Conservation (phyloP, 2,329 filamentous ascomycete genomes). For the Colletotrichum tamarilloi region DNA sequence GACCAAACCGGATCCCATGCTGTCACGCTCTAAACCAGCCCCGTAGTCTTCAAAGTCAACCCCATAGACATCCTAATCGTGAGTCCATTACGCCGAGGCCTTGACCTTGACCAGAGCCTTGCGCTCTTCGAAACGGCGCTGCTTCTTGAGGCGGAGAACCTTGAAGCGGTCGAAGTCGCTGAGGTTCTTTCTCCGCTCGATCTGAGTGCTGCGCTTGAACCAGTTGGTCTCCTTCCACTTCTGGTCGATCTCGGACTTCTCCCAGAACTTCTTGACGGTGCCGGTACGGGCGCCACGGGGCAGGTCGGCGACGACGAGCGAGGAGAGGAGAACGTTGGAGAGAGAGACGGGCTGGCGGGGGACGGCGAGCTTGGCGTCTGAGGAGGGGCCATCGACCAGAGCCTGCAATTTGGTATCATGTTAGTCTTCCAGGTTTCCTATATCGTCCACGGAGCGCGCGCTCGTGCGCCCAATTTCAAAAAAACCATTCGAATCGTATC, state of each 20-base stretch:
- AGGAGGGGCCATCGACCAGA: constrained; percentile 93
- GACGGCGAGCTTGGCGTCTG: constrained; percentile 81
- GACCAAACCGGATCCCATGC: constrained; percentile 50
- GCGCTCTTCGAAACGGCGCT: constrained; percentile 97
- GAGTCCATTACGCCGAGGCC: constrained; percentile 74
- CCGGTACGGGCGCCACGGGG: constrained; percentile 86
- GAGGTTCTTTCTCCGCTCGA: constrained; percentile 87
- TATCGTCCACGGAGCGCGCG: background rate
- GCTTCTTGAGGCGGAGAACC: constrained; percentile 99
- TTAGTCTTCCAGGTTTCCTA: background rate
- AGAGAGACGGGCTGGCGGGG: constrained; percentile 89
- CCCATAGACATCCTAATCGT: constrained; percentile 32
- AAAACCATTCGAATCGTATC: background rate
- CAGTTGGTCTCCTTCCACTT: constrained; percentile 94
- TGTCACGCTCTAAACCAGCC: constrained; percentile 38
- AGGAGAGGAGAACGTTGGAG: constrained; percentile 86
- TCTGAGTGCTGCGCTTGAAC: constrained; percentile 92
- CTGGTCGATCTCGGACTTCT: constrained; percentile 88
- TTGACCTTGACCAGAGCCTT: constrained; percentile 96
- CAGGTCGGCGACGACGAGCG: constrained; percentile 86
- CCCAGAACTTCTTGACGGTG: constrained; percentile 88
- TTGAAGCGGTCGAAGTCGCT: constrained; percentile 99
- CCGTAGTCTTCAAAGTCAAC: constrained; percentile 37
- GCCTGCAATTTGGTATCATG: constrained; percentile 66
- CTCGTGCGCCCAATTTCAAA: background rate